Conservation (phyloP, 495 filamentous ascomycete species). For the Aspergillus bridgeri region DNA sequence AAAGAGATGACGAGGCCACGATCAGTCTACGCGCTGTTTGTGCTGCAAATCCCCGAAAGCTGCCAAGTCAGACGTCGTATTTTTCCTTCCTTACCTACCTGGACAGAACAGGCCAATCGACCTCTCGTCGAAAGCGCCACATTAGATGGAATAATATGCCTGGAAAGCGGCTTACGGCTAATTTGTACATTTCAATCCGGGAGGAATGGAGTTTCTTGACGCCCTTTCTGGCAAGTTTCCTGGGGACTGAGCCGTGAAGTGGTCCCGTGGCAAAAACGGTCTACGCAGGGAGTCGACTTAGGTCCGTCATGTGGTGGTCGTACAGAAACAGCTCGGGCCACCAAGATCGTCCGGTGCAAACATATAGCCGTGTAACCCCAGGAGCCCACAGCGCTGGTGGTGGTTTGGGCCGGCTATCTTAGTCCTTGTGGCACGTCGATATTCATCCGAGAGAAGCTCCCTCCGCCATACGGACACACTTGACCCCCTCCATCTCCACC, state of each 20-base stretch:
- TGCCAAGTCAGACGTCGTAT: not conserved
- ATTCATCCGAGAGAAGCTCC: not conserved
- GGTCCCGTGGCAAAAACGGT: not conserved
- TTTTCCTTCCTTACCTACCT: not conserved
- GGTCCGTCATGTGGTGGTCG: not conserved
- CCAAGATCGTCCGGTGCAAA: slow-evolving; percentile 3
- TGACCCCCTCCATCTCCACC: no score
- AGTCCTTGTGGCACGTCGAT: not conserved
- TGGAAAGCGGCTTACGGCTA: not conserved
- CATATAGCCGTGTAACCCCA: slow-evolving; percentile 9
- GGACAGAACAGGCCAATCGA: not conserved
- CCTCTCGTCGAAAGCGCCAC: not conserved
- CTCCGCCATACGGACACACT: no score
- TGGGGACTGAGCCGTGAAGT: not conserved
- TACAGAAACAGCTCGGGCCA: slow-evolving; percentile 8
- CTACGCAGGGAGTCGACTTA: not conserved
- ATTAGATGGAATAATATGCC: not conserved
- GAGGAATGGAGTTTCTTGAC: not conserved
- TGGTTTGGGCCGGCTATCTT: not conserved
- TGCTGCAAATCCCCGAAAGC: not conserved
- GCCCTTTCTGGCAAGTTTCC: not conserved
- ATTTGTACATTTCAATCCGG: not conserved
- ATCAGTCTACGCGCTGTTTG: not conserved
- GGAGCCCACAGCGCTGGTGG: not conserved
- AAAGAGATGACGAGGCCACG: not conserved